phyloP scores from a whole-genome alignment of 164 flowering plant genomes.

The Malania oleifera region DNA sequence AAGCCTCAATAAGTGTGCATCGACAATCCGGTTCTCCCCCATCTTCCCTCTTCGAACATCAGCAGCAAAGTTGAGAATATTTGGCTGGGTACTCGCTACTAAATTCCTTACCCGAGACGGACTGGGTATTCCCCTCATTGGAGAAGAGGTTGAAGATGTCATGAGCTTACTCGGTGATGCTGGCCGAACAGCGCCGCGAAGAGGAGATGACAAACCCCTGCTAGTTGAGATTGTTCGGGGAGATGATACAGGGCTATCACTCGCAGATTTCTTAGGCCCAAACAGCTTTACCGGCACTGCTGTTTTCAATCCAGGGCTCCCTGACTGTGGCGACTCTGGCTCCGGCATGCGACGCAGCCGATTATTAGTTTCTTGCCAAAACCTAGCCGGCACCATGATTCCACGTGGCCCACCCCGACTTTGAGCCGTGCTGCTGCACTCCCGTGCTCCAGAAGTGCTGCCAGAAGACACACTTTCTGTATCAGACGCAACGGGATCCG shows the following conservation, averaged over 20 bases:
- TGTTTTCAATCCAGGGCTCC: constrained; percentile 18
- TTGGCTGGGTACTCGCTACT: constrained; percentile 27
- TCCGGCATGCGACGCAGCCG: constrained; percentile 29
- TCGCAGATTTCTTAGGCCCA: constrained; percentile 26
- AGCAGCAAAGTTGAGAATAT: constrained; percentile 51
- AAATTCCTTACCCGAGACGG: constrained; percentile 52
- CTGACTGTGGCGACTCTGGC: constrained; percentile 36
- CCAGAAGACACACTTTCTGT: constrained; percentile 49
- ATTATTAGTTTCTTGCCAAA: constrained; percentile 36
- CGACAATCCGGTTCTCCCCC: constrained; percentile 54
- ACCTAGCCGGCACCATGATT: constrained; percentile 39
- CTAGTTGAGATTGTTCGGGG: constrained; percentile 34
- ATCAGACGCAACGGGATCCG: constrained; percentile 29
- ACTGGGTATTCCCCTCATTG: constrained; percentile 53
- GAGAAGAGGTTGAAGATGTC: constrained; percentile 28
- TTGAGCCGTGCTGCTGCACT: constrained; percentile 7
- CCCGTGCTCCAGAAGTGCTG: constrained; percentile 26
- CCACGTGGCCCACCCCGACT: constrained; percentile 29
- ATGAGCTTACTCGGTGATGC: constrained; percentile 61
- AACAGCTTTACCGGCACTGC: constrained; percentile 23
- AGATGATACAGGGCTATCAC: constrained; percentile 38
- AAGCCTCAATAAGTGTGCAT: constrained; percentile 68
- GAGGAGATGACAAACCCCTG: constrained; percentile 52
- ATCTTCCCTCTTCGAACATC: constrained; percentile 61
- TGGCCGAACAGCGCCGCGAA: constrained; percentile 45